phyloP scores from a whole-genome alignment of 2,329 filamentous ascomycete genomes.

The Magnaporthiopsis rhizophila region DNA sequence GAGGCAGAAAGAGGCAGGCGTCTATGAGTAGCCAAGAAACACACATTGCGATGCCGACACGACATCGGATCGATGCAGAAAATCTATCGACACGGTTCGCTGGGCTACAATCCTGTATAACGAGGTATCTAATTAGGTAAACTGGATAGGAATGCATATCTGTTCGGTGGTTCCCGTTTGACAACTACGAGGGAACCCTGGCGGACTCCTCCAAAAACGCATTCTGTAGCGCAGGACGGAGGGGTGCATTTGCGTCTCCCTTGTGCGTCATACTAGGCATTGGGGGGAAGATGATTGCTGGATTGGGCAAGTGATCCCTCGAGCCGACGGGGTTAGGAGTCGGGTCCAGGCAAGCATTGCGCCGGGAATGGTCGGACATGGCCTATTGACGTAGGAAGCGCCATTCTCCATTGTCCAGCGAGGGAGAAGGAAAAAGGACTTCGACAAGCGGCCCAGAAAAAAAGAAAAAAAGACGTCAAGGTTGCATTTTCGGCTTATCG shows the following conservation, averaged over 20 bases:
- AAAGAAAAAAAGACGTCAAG: not conserved
- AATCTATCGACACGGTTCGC: not conserved
- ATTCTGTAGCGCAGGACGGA: not conserved
- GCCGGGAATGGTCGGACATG: slow-evolving; percentile 1
- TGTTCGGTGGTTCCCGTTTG: not conserved
- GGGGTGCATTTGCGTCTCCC: not conserved
- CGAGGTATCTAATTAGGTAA: not conserved
- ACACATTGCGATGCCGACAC: not conserved
- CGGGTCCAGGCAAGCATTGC: not conserved
- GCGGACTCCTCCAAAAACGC: not conserved
- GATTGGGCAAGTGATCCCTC: slow-evolving; percentile 10
- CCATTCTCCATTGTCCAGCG: not conserved
- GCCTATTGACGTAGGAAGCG: not conserved
- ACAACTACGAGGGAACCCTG: not conserved
- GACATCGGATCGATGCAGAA: not conserved
- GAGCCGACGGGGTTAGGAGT: not conserved
- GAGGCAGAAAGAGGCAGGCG: not conserved
- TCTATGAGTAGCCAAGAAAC: no score
- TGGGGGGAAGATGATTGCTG: slow-evolving; percentile 1
- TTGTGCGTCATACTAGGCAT: not conserved
- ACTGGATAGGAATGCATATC: not conserved
- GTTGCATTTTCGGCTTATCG: not conserved
- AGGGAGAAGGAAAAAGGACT: not conserved
- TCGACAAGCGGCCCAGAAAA: not conserved
- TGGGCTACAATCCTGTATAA: not conserved